phyloP scores from a whole-genome alignment of 805 yeast genomes.

The Blastobotrys terrestris region DNA sequence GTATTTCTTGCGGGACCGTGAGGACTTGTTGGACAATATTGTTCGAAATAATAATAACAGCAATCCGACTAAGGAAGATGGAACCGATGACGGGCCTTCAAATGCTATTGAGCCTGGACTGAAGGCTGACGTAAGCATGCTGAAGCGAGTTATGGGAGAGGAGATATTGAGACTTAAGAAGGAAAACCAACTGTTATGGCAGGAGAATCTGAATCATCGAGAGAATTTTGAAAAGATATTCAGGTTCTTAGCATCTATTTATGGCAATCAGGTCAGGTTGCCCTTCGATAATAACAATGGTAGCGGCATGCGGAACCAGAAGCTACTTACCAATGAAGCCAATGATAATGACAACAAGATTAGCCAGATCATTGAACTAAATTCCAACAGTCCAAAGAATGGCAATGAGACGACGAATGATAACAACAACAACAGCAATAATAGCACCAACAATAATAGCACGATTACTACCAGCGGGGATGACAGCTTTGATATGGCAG shows the following conservation, averaged over 20 bases:
- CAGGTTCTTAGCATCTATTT: conserved; percentile 37
- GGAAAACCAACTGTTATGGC: conserved; percentile 90
- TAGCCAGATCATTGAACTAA: not conserved
- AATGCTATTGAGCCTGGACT: not conserved
- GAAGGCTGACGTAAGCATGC: not conserved
- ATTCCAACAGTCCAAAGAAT: not conserved
- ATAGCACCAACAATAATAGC: too few species aligned
- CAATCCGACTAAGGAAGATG: conserved; percentile 35
- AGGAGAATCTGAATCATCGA: conserved; percentile 73
- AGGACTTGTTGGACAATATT: conserved; percentile 79
- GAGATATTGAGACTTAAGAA: conserved; percentile 76
- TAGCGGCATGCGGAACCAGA: not conserved
- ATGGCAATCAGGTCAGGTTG: not conserved
- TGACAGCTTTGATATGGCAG: not conserved
- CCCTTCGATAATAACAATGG: not conserved
- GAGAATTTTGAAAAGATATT: conserved; percentile 82
- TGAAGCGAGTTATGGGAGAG: conserved; percentile 57
- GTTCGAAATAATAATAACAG: conserved; percentile 59
- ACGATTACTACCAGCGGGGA: not conserved
- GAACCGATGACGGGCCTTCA: conserved; percentile 61
- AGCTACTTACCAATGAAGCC: not conserved
- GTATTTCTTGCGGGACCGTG: conserved; percentile 66
- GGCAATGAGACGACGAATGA: not conserved
- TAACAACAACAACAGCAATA: not conserved
- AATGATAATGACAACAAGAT: not conserved